Evolutionary conservation across 441 rosid species (phyloP).

Genomic region (Lepidium campestre): DNA sequence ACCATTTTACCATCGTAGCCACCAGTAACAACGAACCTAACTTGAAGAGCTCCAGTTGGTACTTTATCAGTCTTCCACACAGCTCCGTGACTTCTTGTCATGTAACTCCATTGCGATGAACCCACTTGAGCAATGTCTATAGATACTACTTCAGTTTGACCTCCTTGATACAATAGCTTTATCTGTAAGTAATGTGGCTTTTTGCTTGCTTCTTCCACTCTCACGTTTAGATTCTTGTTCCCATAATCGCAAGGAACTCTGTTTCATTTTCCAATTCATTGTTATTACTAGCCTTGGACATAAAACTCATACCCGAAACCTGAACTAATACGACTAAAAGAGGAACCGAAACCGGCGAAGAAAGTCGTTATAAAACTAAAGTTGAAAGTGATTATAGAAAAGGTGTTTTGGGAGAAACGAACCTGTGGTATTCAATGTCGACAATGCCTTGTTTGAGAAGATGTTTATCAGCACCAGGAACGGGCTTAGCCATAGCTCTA

Average conservation of each 20-base stretch:
- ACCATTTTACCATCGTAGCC: conserved; percentile 83
- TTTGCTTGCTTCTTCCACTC: conserved; percentile 83
- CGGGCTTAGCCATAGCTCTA: conserved; percentile 59
- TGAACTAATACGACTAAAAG: no score
- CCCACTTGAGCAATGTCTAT: conserved; percentile 73
- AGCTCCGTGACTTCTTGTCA: conserved; percentile 74
- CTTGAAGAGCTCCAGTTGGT: conserved; percentile 69
- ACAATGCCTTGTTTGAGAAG: conserved; percentile 57
- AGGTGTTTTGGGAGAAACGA: not conserved
- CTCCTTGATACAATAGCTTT: conserved; percentile 77
- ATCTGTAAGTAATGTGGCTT: conserved; percentile 65
- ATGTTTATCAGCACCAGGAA: conserved; percentile 34
- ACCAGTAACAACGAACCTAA: conserved; percentile 60
- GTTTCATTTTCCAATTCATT: not conserved
- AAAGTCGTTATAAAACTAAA: not conserved
- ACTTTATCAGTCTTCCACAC: conserved; percentile 73
- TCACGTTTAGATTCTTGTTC: conserved; percentile 54
- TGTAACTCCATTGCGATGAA: conserved; percentile 60
- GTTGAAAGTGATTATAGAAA: not conserved
- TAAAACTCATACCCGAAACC: no score
- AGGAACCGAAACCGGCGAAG: no score
- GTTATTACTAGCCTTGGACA: no score
- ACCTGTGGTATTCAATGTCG: conserved; percentile 75
- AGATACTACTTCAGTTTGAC: conserved; percentile 79
- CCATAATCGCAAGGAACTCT: conserved; percentile 84